phyloP scores from a whole-genome alignment of 1,284 basidiomycete species.

The Cutaneotrichosporon sp. region DNA sequence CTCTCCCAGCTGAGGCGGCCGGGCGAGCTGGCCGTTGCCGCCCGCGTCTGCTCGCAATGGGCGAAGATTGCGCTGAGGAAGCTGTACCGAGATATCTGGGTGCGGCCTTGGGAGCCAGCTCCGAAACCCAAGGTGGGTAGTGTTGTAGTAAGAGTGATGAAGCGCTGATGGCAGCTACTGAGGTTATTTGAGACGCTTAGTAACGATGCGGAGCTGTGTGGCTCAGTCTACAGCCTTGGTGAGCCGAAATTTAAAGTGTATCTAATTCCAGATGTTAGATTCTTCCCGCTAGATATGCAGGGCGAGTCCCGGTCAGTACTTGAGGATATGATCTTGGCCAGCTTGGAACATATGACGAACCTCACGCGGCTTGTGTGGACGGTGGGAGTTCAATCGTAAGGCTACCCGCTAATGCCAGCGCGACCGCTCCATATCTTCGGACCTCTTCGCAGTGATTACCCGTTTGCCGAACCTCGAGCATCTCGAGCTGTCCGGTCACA shows the following conservation, averaged over 20 bases:
- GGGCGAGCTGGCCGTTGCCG: slow-evolving; percentile 30
- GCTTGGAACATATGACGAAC: slow-evolving; percentile 34
- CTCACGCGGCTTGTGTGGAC: slow-evolving; percentile 44
- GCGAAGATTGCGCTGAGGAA: slow-evolving; percentile 24
- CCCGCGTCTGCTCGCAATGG: slow-evolving; percentile 33
- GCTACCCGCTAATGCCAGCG: slow-evolving; percentile 23
- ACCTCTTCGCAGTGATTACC: slow-evolving; percentile 31
- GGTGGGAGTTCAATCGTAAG: slow-evolving; percentile 18
- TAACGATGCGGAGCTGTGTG: slow-evolving; percentile 28
- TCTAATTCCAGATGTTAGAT: slow-evolving; percentile 34
- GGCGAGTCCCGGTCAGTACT: slow-evolving; percentile 32
- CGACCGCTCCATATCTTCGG: slow-evolving; percentile 37
- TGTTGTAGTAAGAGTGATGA: too few species aligned
- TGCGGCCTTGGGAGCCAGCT: slow-evolving; percentile 44
- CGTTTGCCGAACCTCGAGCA: slow-evolving; percentile 23
- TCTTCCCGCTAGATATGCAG: slow-evolving; percentile 39
- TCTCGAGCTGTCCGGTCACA: slow-evolving; percentile 45
- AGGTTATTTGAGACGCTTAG: slow-evolving; percentile 38
- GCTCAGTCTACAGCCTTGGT: slow-evolving; percentile 37
- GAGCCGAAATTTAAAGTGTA: too few species aligned
- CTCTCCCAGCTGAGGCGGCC: slow-evolving; percentile 35
- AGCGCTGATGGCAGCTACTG: slow-evolving; percentile 26
- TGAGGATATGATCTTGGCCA: slow-evolving; percentile 30
- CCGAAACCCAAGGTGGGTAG: slow-evolving; percentile 21
- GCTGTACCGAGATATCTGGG: slow-evolving; percentile 44